Base-by-base conservation (phyloP, 805 yeast species). In the Cyberlindnera samutprakarnensis region DNA sequence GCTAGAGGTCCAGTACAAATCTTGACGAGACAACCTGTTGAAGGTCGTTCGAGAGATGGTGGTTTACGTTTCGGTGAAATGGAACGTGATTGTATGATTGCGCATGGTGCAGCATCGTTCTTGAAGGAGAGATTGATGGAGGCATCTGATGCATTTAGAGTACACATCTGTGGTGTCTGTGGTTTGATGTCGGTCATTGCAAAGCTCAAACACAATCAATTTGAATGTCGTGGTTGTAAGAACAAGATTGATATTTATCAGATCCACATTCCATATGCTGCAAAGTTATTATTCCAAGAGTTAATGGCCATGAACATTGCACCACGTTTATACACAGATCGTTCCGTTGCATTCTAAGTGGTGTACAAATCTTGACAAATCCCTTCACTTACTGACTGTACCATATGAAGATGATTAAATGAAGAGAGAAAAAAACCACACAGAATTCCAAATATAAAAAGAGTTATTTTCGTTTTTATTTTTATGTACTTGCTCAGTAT, bases 11-110 rank as follows among this genome's bases (percentile, higher is more conserved):
- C 98, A 12, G 94, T 90, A 40, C 97, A 90, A 70, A 94, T 90
- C 37, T 69, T 90, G 59, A 90, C 98, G 4, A 82, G 97, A 66
- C 98, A 90, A 62, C 98, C 98, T 5, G 96, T 88, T 42, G 97
- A 90, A 64, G 98, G 98, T 77, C 79, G 98, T 62, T 87, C 96
- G 13, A 78, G 98, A 66, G 97, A 92, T 62, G 98, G 98, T 75
- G 98, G 98, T 49, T 70, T 90, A 59, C 85, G 98, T 64, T 88
- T 90, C 74, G 98, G 98, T 54, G 98, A 90, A 63, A 92, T 92
- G 99, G 99, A 92, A 66, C 85, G 99, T 69, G 99, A 92, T 72
- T 92, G 99, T 81, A 90, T 92, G 96, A 92, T 92, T 70, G 98
- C 99, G 2, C 97, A 92, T 57, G 99, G 99, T 59, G 97, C 96